Evolutionary conservation across 495 filamentous ascomycete genomes (phyloP).

Genomic region (Neurospora hispaniola): DNA sequence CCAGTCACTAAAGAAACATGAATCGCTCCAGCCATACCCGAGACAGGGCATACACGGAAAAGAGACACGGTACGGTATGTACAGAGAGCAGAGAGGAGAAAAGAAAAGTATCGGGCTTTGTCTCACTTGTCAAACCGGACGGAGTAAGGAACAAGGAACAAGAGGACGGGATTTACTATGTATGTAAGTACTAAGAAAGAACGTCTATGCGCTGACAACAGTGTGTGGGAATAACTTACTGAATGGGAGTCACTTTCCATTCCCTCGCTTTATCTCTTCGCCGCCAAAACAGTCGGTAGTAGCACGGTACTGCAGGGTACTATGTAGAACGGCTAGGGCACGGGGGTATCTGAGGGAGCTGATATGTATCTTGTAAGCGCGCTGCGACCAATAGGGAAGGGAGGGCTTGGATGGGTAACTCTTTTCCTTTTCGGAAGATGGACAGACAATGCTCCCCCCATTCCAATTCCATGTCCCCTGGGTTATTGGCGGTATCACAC

Average conservation of each 20-base stretch:
- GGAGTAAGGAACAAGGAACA: background rate
- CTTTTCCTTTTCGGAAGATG: background rate
- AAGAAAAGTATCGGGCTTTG: background rate
- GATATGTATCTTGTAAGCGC: background rate
- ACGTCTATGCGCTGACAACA: background rate
- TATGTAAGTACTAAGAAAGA: background rate
- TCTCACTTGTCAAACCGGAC: background rate
- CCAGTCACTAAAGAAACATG: background rate
- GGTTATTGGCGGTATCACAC: background rate
- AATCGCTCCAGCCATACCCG: background rate
- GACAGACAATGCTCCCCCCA: background rate
- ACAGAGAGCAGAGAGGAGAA: background rate
- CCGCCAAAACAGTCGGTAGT: background rate
- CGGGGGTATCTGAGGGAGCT: background rate
- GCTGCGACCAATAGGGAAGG: background rate
- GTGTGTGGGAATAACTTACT: background rate
- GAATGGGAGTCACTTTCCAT: background rate
- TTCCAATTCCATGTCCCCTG: too few relatives aligned
- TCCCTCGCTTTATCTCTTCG: background rate
- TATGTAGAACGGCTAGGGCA: background rate
- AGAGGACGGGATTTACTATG: background rate
- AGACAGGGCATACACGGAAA: background rate
- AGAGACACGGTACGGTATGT: background rate
- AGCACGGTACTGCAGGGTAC: background rate
- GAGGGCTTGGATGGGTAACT: background rate